Base-by-base conservation (phyloP, 495 filamentous ascomycete genomes). In the Oidiodendron maius region DNA sequence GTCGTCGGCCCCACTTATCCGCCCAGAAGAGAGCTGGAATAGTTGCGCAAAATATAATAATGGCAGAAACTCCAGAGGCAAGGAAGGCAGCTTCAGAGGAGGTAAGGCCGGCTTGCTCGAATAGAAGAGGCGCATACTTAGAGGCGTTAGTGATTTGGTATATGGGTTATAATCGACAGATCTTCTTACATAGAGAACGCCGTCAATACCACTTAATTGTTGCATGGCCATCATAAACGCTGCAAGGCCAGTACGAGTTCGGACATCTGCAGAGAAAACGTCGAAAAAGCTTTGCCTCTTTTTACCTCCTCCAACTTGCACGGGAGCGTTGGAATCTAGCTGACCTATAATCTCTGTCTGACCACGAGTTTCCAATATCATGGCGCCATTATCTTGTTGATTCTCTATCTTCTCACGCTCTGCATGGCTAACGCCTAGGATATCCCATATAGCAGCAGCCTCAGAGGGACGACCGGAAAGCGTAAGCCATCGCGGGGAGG, bases 1-100 rank as follows among this genome's bases (percentile, higher is more conserved):
- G 74, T 1, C 77, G 75, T 41, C 83, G 75, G 13, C 81, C 78
- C 80, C 79, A 84, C 3, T 13, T n/a, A 52, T 86, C 83, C 1
- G 77, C 74, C 35, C 72, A 75, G 21, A 85, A 52, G 25, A 82
- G 64, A 15, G 63, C 68, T 12, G 70, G 64, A 44, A 77, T 67
- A 12, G 71, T 67, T 26, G 75, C 51, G 30, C 60, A 62, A 37
- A 76, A 53, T 53, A 76, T 77, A 21, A 77, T 45, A 23, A 78
- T 66, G 2, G 66, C 72, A 0, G 71, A 74, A 25, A 78, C 57
- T 3, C 75, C 75, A 9, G 72, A 75, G 2, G 75, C 75, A 8
- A 78, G 66, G 52, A 77, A 77, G 12, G 71, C 65, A 0, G 72
- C 64, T 15, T 56, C 67, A 3, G 56, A 56, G 1, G 64, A 62